phyloP scores from a whole-genome alignment of 306 rosid species.

The Carpinus viminea region DNA sequence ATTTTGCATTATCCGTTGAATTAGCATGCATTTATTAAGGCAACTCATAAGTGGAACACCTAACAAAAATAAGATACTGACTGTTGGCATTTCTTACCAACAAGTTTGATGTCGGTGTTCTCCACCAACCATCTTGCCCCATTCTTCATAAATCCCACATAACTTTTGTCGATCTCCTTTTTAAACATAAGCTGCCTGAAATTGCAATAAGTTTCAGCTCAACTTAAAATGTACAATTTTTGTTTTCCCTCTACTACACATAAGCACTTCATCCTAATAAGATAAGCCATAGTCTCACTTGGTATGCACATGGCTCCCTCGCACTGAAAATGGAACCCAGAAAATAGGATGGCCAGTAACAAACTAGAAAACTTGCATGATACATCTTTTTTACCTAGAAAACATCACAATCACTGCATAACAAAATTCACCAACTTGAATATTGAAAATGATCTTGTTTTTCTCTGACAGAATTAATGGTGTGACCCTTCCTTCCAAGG shows the following conservation, averaged over 20 bases:
- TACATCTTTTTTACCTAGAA: neutral
- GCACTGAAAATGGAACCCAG: neutral
- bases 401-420: conserved; percentile 5
- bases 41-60: neutral
- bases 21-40: neutral
- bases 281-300: neutral
- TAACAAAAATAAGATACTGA: neutral
- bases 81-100: conserved; percentile 47
- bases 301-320: neutral
- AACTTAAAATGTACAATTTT: neutral
- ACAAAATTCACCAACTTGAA: neutral
- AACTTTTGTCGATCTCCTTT: conserved; percentile 67
- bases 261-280: neutral
- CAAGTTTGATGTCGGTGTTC: conserved; percentile 85
- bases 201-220: conserved; percentile 34
- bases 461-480: neutral
- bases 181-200: conserved; percentile 78
- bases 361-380: conserved; percentile 2
- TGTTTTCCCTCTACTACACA: neutral
- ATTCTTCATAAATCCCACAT: conserved; percentile 71
- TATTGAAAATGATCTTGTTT: neutral
- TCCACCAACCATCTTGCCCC: conserved; percentile 94
- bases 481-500: neutral
- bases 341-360: neutral
- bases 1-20: neutral